Conservation (phyloP, 108 stramenopile species). For the Fragilaria crotonensis region DNA sequence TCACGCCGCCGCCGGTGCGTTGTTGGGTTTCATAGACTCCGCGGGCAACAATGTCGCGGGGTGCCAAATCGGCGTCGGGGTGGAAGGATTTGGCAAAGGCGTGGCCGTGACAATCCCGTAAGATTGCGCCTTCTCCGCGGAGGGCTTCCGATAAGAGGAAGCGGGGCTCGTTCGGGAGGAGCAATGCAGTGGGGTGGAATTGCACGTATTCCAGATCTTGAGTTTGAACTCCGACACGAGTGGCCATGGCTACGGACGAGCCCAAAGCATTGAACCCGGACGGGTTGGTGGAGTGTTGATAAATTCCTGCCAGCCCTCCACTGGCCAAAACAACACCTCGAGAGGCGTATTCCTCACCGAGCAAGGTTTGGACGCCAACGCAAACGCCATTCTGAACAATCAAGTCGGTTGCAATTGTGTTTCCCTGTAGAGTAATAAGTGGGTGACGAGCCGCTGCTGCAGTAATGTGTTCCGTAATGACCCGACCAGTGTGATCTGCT, state of each 20-base stretch:
- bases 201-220: constrained; percentile 93
- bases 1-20: constrained; percentile 46
- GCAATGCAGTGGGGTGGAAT: constrained; percentile 91
- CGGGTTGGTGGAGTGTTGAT: constrained; percentile 92
- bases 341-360: constrained; percentile 44
- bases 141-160: constrained; percentile 93
- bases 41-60: constrained; percentile 90
- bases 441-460: constrained; percentile 73
- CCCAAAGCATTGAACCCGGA: constrained; percentile 86
- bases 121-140: constrained; percentile 86
- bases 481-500: constrained; percentile 85
- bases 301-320: constrained; percentile 88
- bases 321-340: constrained; percentile 81
- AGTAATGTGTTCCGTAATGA: constrained; percentile 84
- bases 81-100: constrained; percentile 85
- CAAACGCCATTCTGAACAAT: constrained; percentile 42
- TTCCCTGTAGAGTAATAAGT: constrained; percentile 65
- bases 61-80: constrained; percentile 86
- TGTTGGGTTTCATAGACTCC: constrained; percentile 75
- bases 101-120: constrained; percentile 65
- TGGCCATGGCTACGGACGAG: constrained; percentile 77
- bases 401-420: constrained; percentile 85
- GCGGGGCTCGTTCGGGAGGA: constrained; percentile 72
- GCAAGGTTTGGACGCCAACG: constrained; percentile 34
- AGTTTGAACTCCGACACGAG: constrained; percentile 47